Percentiles rank a stretch among this genome's conserved stretches.
Conservation (phyloP, 1,284 basidiomycete species). For the Wolfiporia cocos region DNA sequence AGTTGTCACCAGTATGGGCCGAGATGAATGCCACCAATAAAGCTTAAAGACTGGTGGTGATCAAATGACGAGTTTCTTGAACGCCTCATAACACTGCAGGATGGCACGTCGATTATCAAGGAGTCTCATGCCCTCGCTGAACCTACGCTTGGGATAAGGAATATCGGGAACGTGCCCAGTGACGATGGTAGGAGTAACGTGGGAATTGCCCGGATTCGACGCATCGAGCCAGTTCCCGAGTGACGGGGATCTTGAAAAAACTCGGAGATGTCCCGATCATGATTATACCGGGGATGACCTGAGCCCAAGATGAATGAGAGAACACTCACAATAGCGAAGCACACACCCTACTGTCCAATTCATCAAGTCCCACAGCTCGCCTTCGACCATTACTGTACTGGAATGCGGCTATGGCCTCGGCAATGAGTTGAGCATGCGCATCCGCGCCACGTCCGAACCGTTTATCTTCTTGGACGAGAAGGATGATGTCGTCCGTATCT, state of each 20-base stretch:
- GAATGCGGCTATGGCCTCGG: not conserved
- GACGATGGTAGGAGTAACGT: not conserved
- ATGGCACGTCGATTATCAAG: not conserved
- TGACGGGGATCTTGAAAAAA: not conserved
- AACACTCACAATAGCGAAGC: not conserved
- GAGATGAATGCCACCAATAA: too few species aligned
- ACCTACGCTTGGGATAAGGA: not conserved
- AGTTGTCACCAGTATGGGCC: too few species aligned
- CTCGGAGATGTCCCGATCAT: not conserved
- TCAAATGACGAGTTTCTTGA: too few species aligned
- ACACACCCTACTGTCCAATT: not conserved
- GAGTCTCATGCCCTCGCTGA: conserved; percentile 22
- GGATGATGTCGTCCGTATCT: not conserved
- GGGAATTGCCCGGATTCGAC: not conserved
- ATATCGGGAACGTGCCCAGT: not conserved
- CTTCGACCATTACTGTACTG: not conserved
- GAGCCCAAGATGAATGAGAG: not conserved
- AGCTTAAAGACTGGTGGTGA: too few species aligned
- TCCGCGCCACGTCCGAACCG: not conserved
- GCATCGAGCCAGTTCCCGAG: not conserved
- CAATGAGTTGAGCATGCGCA: not conserved
- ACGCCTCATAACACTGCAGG: not conserved
- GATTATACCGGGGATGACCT: not conserved
- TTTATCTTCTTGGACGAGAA: not conserved
- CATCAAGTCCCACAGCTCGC: not conserved